A percentile compares a stretch with the other conserved stretches of the same genome.
Evolutionary conservation across 768 basidiomycete species (phyloP).

Genomic region (Mycena rosella): DNA sequence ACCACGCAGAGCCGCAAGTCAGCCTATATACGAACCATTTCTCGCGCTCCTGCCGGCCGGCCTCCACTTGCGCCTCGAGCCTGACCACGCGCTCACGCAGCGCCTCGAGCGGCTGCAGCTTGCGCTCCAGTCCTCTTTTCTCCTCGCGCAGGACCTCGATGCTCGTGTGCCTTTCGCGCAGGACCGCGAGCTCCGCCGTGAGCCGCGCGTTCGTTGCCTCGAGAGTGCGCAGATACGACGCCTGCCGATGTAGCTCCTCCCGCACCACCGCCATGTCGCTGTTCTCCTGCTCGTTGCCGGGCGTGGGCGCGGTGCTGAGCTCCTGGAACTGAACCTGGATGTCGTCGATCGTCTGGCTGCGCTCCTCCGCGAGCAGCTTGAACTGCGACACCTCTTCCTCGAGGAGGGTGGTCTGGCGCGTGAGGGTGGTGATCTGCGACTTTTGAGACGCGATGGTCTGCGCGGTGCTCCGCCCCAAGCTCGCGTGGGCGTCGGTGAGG

Average conservation of each 20-base stretch:
- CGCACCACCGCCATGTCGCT: conserved; percentile 70
- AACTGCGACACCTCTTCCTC: conserved; percentile 61
- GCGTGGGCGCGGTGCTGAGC: conserved; percentile 48
- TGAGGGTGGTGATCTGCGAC: conserved; percentile 62
- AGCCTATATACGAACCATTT: conserved; percentile 60
- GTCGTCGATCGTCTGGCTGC: conserved; percentile 52
- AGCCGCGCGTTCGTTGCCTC: conserved; percentile 72
- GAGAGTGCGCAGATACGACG: conserved; percentile 68
- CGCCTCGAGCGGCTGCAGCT: conserved; percentile 62
- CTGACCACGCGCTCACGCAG: conserved; percentile 66
- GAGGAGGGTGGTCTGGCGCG: conserved; percentile 59
- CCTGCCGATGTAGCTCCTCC: conserved; percentile 77
- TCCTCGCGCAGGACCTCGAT: conserved; percentile 82
- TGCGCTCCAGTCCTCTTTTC: conserved; percentile 72
- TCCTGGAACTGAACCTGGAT: conserved; percentile 66
- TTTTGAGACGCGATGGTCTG: conserved; percentile 66
- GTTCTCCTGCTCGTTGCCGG: conserved; percentile 59
- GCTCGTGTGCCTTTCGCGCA: conserved; percentile 69
- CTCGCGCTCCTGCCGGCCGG: conserved; percentile 66
- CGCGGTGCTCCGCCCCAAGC: conserved; percentile 60
- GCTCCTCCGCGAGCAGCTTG: conserved; percentile 56
- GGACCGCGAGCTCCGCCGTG: conserved; percentile 62
- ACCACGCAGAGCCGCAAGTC: conserved; percentile 4
- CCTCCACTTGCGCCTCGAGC: conserved; percentile 77
- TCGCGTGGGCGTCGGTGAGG: conserved; percentile 67